Evolutionary conservation across 305 asterid genomes (phyloP), one percentile per base, ranked within the genome.

Genomic region (Fraxinus sp.): DNA sequence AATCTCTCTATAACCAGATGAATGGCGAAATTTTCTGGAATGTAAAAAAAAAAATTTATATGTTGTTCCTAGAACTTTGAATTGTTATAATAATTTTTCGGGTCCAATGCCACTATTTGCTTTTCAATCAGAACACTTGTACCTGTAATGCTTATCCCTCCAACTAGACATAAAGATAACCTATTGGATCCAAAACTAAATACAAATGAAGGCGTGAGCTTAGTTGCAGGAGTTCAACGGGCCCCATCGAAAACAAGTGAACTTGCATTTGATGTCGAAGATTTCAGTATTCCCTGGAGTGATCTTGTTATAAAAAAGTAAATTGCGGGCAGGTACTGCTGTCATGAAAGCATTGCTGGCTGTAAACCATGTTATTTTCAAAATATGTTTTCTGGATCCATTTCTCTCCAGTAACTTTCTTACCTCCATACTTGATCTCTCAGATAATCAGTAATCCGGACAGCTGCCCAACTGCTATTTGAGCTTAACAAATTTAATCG

Each of bases 211-310:
- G 90, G 85, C 79, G 11, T 74, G 68, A 88, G 89, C 86, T 87
- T 88, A 87, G 89, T 87, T 73, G 94, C 90, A 73, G 88, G 90
- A 79, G 87, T 92, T 86, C 93, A 85, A 86, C 68, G 86, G 35
- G 79, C 91, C 87, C 84, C 92, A 83, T 33, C 91, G 41, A 88
- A 73, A 83, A 13, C 89, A 77, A 86, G 89, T 85, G 93, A 90
- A 78, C 83, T 87, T 86, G 74, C 88, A 77, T 90, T 93, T 87
- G 98, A 92, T 20, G 86, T 92, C 18, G 98, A 92, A 80, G 98
- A 93, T 88, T 88, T 97, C 77, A 92, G 89, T 85, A 97, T 97
- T 78, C 97, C 97, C n/a, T 94, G 98, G 98, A 93, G 88, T 76
- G 98, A 97, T 88, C 97, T 95, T 88, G 94, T 85, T 77, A 64